Base-by-base conservation (phyloP, 257 asterid species). In the Solanum corneliomulleri region DNA sequence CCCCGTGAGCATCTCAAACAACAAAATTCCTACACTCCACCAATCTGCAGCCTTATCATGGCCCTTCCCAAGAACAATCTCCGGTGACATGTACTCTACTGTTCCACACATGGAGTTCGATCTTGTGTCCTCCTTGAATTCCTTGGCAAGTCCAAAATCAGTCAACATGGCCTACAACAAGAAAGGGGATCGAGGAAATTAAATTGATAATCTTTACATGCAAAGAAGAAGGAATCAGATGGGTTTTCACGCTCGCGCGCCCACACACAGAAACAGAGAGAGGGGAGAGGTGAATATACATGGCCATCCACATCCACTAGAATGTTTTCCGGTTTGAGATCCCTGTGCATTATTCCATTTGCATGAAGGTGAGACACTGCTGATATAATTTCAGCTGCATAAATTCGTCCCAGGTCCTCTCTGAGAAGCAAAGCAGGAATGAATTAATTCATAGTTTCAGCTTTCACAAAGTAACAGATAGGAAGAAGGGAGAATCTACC, bases 271-370 rank as follows among this genome's bases (percentile, higher is more conserved):
- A 70, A 27, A 72, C 16, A 10, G 1, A 87, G 16, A 13, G 35
- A 47, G 23, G 70, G 85, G 85, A 69, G 84, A 41, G 83, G 80
- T 39, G 60, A 39, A 64, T 41, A 49, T 93, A 94, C 97, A 90
- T 94, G 97, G 90, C 97, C 97, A 88, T 93, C 95, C 71, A 90
- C 94, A 91, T 91, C 97, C 87, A 94, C 88, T 87, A 94, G 82
- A 80, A 94, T 89, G 87, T 93, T 93, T 90, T 93, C 96, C 16
- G 96, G 96, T 91, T 93, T 93, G 89, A 93, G 93, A 91, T 93
- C 96, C 88, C 96, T 86, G 86, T 93, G 96, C 96, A 93, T 93
- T 88, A 93, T 90, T 71, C 94, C 93, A 86, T 93, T 91, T 75
- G 92, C 92, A 90, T 93, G 96, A 86, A 93, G 96, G 88, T 93